phyloP scores from a whole-genome alignment of 805 yeast species.

The Candida verbasci region DNA sequence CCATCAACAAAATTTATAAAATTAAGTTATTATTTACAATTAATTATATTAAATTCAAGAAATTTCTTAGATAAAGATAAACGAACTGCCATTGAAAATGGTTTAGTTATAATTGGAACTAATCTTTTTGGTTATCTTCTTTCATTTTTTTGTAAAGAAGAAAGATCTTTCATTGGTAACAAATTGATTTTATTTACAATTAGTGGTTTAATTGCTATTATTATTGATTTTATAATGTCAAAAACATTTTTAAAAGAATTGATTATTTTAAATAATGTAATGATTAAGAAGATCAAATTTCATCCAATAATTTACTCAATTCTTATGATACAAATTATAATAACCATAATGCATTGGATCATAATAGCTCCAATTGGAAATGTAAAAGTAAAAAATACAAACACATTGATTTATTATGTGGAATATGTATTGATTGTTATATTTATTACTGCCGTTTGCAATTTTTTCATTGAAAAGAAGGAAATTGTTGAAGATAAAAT shows the following conservation, averaged over 20 bases:
- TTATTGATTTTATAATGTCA: neutral
- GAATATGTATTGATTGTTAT: slow-evolving; percentile 52
- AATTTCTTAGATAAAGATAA: slow-evolving; percentile 17
- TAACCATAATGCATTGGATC: slow-evolving; percentile 17
- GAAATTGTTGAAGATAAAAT: slow-evolving; percentile 12
- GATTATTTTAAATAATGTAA: neutral
- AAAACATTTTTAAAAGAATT: slow-evolving; percentile 1
- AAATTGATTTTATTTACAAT: neutral
- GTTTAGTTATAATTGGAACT: slow-evolving; percentile 8
- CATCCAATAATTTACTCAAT: neutral
- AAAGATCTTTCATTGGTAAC: neutral
- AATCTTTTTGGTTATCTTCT: slow-evolving; percentile 20
- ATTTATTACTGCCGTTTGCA: slow-evolving; percentile 44
- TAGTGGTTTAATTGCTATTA: neutral
- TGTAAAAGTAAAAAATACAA: slow-evolving; percentile 18
- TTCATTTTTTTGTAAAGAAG: slow-evolving; percentile 13
- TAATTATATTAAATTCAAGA: slow-evolving; percentile 27
- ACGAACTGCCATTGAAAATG: slow-evolving; percentile 1
- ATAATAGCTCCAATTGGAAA: slow-evolving; percentile 14
- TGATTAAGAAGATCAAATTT: neutral
- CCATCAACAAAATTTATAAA: slow-evolving; percentile 22
- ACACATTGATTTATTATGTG: slow-evolving; percentile 48
- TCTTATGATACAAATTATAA: neutral
- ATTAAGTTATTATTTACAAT: slow-evolving; percentile 17
- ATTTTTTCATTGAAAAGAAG: slow-evolving; percentile 1